Evolutionary conservation across 371 early-diverging fungal species (phyloP).

Genomic region (Mortierella sp.): DNA sequence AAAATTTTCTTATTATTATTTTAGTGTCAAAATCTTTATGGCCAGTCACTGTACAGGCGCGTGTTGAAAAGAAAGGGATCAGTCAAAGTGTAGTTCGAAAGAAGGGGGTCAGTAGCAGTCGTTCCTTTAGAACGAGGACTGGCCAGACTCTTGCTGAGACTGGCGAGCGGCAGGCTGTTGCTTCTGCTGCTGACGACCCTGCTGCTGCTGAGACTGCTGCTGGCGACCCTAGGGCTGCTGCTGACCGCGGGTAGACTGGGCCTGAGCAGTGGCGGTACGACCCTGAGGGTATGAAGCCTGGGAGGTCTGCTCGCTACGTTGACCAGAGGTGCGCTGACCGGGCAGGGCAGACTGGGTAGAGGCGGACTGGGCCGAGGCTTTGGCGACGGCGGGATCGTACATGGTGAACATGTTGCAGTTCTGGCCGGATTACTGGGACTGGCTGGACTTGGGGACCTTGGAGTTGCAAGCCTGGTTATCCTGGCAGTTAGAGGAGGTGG

Average conservation of each 20-base stretch:
- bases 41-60: too few species aligned
- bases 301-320: neutral
- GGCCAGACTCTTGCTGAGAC: neutral
- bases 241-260: neutral
- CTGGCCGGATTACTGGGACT: neutral
- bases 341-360: neutral
- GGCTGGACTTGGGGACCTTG: neutral
- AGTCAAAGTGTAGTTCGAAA: neutral
- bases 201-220: slow-evolving; percentile 6
- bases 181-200: slow-evolving; percentile 2
- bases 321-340: neutral
- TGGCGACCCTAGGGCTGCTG: neutral
- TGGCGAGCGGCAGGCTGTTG: neutral
- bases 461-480: neutral
- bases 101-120: neutral
- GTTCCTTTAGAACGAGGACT: neutral
- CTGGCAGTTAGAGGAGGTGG: neutral
- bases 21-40: too few species aligned
- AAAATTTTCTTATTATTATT: too few species aligned
- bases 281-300: slow-evolving; percentile 10
- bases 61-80: neutral
- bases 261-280: slow-evolving; percentile 4
- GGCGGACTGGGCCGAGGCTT: neutral
- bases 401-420: neutral
- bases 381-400: neutral